These are phyloP conservation scores for Phytopythium aichiense DNA, from an alignment of 352 stramenopile genomes.

Conservation along the genomic window DNA sequence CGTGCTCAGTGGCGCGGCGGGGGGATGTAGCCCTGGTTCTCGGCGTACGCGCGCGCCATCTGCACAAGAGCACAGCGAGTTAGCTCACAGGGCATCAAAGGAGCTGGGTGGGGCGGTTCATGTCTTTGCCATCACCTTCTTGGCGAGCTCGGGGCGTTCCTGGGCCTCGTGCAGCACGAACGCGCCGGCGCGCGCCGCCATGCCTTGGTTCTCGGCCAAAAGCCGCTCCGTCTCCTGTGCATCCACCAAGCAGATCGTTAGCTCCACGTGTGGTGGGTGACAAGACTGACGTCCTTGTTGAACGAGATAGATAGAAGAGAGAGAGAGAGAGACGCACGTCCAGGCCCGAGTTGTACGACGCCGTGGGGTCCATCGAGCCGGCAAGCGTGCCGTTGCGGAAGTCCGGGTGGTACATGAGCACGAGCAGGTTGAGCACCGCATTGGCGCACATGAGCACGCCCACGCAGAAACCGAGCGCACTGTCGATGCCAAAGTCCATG, in stretches of 20 bases:
- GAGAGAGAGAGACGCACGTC: conserved; percentile 20
- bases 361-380: conserved; percentile 73
- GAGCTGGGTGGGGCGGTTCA: background rate
- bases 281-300: too few species aligned
- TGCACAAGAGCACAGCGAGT: conserved; percentile 9
- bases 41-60: conserved; percentile 41
- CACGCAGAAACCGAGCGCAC: conserved; percentile 63
- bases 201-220: conserved; percentile 55
- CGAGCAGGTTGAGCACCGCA: conserved; percentile 64
- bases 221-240: conserved; percentile 55
- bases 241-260: background rate
- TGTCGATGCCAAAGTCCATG: conserved; percentile 86
- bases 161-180: conserved; percentile 69
- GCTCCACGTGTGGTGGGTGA: too few species aligned
- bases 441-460: conserved; percentile 79
- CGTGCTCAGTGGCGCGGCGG: conserved; percentile 23
- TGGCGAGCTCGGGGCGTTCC: conserved; percentile 67
- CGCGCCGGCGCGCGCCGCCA: conserved; percentile 52
- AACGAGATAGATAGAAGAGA: too few species aligned
- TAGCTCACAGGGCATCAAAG: conserved; percentile 1
- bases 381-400: conserved; percentile 73
- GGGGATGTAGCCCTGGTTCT: conserved; percentile 43
- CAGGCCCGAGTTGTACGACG: conserved; percentile 52
- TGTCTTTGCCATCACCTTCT: conserved; percentile 37
- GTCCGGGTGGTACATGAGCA: conserved; percentile 85